Conservation (phyloP, 352 stramenopile genomes). For the Plasmopara muralis region DNA sequence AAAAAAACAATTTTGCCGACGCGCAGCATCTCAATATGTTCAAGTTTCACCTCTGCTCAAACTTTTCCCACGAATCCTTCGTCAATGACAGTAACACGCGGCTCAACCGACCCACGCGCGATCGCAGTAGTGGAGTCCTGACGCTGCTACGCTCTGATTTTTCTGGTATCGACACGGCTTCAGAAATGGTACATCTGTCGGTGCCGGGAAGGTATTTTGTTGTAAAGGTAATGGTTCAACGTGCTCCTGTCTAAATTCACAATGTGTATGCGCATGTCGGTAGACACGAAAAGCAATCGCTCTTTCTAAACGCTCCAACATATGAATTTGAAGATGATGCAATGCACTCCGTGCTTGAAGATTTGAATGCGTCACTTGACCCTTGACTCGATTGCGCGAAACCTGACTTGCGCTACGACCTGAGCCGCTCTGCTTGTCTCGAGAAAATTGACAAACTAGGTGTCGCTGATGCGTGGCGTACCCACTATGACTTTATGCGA, state of each 20-base stretch:
- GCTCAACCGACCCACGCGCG: not conserved
- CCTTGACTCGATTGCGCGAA: not conserved
- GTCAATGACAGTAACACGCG: not conserved
- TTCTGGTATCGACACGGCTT: not conserved
- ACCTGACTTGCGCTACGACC: not conserved
- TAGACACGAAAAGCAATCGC: not conserved
- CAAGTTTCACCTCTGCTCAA: conserved; percentile 2
- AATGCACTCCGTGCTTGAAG: not conserved
- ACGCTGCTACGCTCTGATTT: not conserved
- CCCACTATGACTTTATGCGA: not conserved
- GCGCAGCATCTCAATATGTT: not conserved
- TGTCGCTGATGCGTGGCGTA: not conserved
- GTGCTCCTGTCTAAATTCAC: not conserved
- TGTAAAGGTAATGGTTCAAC: not conserved
- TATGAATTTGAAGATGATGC: not conserved
- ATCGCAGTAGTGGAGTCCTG: not conserved
- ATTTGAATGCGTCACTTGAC: not conserved
- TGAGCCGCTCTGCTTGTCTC: not conserved
- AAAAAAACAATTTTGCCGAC: not conserved
- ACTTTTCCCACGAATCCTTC: not conserved
- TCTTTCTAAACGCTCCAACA: not conserved
- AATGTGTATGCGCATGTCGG: not conserved
- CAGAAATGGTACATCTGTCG: not conserved
- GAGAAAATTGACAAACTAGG: not conserved
- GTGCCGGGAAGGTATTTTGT: not conserved